A percentile compares a stretch with the other conserved stretches of the same genome.
Evolutionary conservation across 2,329 filamentous ascomycete species (phyloP).

Genomic region (Magnaporthiopsis incrustans): DNA sequence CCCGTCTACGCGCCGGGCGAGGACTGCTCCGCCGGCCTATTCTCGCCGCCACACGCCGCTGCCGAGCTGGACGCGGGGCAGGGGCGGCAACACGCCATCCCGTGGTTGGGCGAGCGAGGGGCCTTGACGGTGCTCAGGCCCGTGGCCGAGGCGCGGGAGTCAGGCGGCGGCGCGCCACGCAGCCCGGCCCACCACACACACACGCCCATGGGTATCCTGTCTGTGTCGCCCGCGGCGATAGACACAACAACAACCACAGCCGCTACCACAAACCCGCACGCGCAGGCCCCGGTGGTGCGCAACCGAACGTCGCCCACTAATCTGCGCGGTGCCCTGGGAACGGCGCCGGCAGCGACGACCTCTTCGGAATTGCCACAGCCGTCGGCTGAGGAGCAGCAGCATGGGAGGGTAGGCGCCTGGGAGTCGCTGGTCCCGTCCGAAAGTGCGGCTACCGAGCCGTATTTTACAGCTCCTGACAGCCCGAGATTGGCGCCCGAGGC

Average conservation of each 20-base stretch:
- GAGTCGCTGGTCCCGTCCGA: not conserved
- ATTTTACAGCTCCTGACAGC: constrained; percentile 4
- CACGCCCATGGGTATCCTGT: not conserved
- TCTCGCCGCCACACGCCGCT: constrained; percentile 1
- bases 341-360: too few species aligned
- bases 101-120: constrained; percentile 8
- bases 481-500: not conserved
- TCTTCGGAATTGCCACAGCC: not conserved
- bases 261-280: not conserved
- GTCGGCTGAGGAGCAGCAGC: not conserved
- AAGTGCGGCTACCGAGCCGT: not conserved
- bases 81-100: not conserved
- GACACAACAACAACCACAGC: too few species aligned
- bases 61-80: constrained; percentile 11
- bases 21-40: not conserved
- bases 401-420: too few species aligned
- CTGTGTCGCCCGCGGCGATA: too few species aligned
- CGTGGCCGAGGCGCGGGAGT: constrained; percentile 28
- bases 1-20: constrained; percentile 11
- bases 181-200: not conserved
- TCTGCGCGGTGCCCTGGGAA: too few species aligned
- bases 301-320: not conserved
- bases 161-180: constrained; percentile 10
- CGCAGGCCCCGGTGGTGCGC: not conserved
- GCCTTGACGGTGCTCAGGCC: constrained; percentile 25